Evolutionary conservation across 306 rosid genomes (phyloP), one percentile per base, ranked within the genome.

Genomic region (Cicer judaicum): DNA sequence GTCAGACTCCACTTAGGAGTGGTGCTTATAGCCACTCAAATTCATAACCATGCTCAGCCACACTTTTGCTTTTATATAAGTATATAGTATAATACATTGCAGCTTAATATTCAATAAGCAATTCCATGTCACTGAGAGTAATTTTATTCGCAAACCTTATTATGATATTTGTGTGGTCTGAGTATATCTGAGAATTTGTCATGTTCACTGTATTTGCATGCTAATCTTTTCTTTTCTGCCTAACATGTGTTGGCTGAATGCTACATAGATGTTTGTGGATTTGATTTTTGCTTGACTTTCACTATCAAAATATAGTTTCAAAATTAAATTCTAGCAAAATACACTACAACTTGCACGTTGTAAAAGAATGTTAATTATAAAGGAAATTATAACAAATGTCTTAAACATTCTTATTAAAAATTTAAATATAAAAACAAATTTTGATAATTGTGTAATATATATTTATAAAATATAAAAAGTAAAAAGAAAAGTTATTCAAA

Each of bases 1-100:
- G 79, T 80, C 78, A 80, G 72, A 73, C 63, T 63, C 74, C 88
- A 84, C 78, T 77, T 60, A 10, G 41, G 69, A 1, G 39, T 72
- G 65, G 43, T 15, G 52, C 9, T 65, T 56, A 36, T 44, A 39
- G 53, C 77, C 84, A 71, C 73, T 47, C 71, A 76, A 81, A 54
- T 34, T 49, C 19, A 63, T 67, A 12, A 38, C 50, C 6, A 61
- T 42, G 52, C 74, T 38, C 15, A 70, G 6, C 60, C 76, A 61
- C 68, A 62, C 63, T 18, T 70, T 68, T 74, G 38, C 43, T 40
- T 72, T 12, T 6, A n/a, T 38, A 3, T 65, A n/a, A 13, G 40
- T 63, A 14, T 15, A 21, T 36, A 55, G 8, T 16, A n/a, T 55
- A 72, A 19, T 55, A 55, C 10, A 6, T 16, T 55, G 50, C 36